These are phyloP conservation scores for Pholiota microspora DNA, from an alignment of 768 basidiomycete species.

Conservation along the genomic window DNA sequence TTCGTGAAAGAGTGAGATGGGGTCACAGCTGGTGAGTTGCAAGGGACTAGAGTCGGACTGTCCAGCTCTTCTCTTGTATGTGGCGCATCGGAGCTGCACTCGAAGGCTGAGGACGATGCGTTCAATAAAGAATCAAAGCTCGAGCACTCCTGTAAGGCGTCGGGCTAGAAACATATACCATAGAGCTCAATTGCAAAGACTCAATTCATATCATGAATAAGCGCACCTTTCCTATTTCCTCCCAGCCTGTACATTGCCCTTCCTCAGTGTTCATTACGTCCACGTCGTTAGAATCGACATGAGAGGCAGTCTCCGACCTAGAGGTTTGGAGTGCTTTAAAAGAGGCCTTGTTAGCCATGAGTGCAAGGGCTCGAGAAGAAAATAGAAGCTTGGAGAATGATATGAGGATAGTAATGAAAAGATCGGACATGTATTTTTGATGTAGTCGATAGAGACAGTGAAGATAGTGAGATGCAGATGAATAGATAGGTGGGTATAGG, in stretches of 20 bases:
- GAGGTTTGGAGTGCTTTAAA: neutral
- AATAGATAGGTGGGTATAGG: neutral
- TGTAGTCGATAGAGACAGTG: slow-evolving; percentile 1
- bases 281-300: neutral
- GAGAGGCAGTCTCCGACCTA: neutral
- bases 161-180: neutral
- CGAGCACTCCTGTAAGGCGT: neutral
- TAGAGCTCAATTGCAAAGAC: neutral
- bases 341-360: slow-evolving; percentile 12
- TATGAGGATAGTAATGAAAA: slow-evolving; percentile 13
- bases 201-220: neutral
- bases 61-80: neutral
- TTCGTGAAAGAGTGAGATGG: slow-evolving; percentile 10
- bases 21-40: slow-evolving; percentile 11
- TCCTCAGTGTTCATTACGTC: too few species aligned
- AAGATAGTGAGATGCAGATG: neutral
- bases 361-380: slow-evolving; percentile 13
- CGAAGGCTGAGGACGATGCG: neutral
- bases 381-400: slow-evolving; percentile 17
- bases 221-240: neutral
- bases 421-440: slow-evolving; percentile 13
- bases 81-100: neutral
- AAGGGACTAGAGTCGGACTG: slow-evolving; percentile 9
- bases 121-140: neutral
- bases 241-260: too few species aligned